A percentile compares a stretch with the other conserved stretches of the same genome.
These are phyloP conservation scores for Chondrus crispus DNA, from an alignment of 23 red algal species.

Conservation along the genomic window DNA sequence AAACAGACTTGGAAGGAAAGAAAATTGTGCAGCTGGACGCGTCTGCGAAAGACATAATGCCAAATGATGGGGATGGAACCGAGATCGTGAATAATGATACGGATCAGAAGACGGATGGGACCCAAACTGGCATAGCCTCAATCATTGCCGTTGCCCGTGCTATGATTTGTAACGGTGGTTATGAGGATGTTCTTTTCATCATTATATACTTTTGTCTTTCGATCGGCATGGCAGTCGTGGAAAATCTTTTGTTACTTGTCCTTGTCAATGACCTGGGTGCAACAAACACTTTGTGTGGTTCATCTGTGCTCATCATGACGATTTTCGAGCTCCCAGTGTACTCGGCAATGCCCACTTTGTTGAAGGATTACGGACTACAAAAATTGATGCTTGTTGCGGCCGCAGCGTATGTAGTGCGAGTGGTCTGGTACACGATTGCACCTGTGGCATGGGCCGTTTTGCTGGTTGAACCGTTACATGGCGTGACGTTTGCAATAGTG, in stretches of 20 bases:
- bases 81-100: background rate
- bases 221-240: slow-evolving; percentile 42
- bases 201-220: slow-evolving; percentile 25
- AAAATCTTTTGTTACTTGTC: slow-evolving; percentile 51
- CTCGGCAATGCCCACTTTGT: background rate
- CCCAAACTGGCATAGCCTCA: too few relatives aligned
- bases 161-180: background rate
- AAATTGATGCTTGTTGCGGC: slow-evolving; percentile 27
- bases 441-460: slow-evolving; percentile 32
- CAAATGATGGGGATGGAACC: background rate
- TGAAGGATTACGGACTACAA: background rate
- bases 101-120: too few relatives aligned
- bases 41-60: background rate
- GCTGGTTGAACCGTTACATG: slow-evolving; percentile 54
- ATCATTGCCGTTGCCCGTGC: background rate
- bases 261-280: slow-evolving; percentile 36
- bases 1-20: too few relatives aligned
- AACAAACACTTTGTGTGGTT: slow-evolving; percentile 14
- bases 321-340: slow-evolving; percentile 58
- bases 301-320: slow-evolving; percentile 33
- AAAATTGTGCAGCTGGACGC: background rate
- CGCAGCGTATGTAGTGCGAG: slow-evolving; percentile 36
- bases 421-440: slow-evolving; percentile 40
- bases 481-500: slow-evolving; percentile 56
- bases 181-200: slow-evolving; percentile 6